Percentiles rank a stretch among this genome's conserved stretches.
Conservation (phyloP, 1,139 yeast species). For the Protomyces gravidus region DNA sequence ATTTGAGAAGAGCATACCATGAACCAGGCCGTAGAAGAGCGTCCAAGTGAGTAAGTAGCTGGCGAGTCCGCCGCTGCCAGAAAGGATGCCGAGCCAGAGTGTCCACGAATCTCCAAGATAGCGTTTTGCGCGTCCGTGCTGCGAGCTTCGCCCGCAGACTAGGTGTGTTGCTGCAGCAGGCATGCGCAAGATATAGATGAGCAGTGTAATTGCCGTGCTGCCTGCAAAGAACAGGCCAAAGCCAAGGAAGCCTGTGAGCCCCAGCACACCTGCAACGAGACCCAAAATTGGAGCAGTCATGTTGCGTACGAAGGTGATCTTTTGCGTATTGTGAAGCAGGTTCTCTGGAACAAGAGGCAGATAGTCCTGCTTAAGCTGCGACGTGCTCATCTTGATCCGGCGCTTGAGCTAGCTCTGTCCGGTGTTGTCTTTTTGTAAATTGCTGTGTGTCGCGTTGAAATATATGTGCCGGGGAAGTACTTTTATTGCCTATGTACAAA, state of each 20-base stretch:
- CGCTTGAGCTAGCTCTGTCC: no score
- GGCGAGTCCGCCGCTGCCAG: constrained; percentile 15
- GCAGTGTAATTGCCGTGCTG: constrained; percentile 17
- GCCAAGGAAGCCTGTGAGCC: constrained; percentile 28
- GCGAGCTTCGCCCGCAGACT: neutral
- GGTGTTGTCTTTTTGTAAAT: neutral
- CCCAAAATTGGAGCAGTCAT: constrained; percentile 29
- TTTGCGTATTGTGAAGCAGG: constrained; percentile 15
- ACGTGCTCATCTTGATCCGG: neutral
- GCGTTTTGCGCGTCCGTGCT: constrained; percentile 6
- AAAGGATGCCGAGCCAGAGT: constrained; percentile 18
- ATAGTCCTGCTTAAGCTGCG: constrained; percentile 8
- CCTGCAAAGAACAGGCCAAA: constrained; percentile 13
- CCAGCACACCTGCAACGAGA: constrained; percentile 29
- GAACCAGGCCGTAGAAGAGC: constrained; percentile 28
- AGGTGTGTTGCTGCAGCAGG: neutral
- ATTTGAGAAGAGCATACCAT: constrained; percentile 14
- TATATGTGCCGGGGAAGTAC: no score
- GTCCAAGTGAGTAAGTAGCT: constrained; percentile 30
- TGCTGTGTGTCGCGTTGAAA: neutral
- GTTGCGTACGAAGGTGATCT: constrained; percentile 26
- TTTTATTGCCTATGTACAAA: no score
- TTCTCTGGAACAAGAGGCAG: constrained; percentile 24
- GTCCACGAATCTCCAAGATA: constrained; percentile 17
- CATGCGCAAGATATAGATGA: constrained; percentile 8